These are phyloP conservation scores for Eutrema japonicum DNA, from an alignment of 345 rosid species.

Conservation along the genomic window DNA sequence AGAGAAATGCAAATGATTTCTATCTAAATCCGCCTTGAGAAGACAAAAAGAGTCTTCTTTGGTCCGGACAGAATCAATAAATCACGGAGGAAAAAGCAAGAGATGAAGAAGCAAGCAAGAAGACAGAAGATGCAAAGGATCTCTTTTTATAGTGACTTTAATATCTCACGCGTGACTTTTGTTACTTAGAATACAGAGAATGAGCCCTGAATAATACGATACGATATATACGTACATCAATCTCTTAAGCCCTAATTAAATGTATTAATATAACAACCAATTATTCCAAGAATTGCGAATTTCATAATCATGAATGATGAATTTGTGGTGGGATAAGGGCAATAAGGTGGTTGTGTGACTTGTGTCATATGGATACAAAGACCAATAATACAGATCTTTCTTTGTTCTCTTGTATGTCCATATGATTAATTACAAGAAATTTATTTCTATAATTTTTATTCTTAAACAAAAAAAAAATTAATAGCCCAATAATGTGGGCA, in stretches of 20 bases:
- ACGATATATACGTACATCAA: slow-evolving; percentile 5
- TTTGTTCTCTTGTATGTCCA: not conserved
- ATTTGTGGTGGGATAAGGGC: slow-evolving; percentile 16
- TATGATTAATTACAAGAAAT: slow-evolving; percentile 5
- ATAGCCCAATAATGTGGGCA: not conserved
- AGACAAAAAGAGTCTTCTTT: slow-evolving; percentile 30
- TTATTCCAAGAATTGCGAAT: slow-evolving; percentile 17
- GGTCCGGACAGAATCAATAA: not conserved
- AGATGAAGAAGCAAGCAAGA: slow-evolving; percentile 36
- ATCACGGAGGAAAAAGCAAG: slow-evolving; percentile 8
- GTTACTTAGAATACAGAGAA: slow-evolving; percentile 6
- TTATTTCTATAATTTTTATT: not conserved
- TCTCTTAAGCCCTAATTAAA: slow-evolving; percentile 5
- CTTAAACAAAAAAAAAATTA: not conserved
- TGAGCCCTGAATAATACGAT: slow-evolving; percentile 12
- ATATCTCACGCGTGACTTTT: slow-evolving; percentile 37
- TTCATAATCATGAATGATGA: slow-evolving; percentile 30
- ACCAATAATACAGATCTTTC: slow-evolving; percentile 3
- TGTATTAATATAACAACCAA: not conserved
- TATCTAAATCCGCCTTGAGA: slow-evolving; percentile 1
- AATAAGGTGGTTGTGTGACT: slow-evolving; percentile 26
- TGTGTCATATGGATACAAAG: slow-evolving; percentile 24
- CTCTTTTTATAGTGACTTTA: slow-evolving; percentile 32
- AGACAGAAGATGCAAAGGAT: slow-evolving; percentile 28
- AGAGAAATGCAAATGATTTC: not conserved